Conservation (phyloP, 306 rosid genomes). For the Benincasa hispida region DNA sequence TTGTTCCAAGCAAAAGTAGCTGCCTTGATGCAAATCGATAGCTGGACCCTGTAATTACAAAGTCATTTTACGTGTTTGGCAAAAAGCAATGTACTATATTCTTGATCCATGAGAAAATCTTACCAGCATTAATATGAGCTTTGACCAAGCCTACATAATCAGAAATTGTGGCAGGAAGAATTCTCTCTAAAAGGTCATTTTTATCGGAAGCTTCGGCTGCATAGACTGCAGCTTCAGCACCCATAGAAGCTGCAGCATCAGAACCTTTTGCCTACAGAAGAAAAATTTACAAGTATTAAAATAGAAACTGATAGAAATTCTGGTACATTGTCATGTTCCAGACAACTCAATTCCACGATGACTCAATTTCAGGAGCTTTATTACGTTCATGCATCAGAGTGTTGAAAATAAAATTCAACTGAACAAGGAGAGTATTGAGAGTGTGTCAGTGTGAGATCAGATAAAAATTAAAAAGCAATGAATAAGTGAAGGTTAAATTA, state of each 20-base stretch:
- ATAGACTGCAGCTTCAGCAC: constrained; percentile 90
- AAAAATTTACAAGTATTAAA: constrained; percentile 12
- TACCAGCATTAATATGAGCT: constrained; percentile 75
- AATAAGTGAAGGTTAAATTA: not conserved
- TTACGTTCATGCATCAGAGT: not conserved
- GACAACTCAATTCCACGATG: not conserved
- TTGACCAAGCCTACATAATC: constrained; percentile 70
- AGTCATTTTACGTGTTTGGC: constrained; percentile 4
- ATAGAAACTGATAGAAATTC: not conserved
- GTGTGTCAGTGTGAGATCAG: not conserved
- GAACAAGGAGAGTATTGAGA: not conserved
- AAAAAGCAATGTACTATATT: not conserved
- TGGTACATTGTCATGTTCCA: not conserved
- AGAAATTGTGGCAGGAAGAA: constrained; percentile 67
- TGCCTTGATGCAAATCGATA: constrained; percentile 74
- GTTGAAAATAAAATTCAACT: not conserved
- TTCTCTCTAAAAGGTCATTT: constrained; percentile 77
- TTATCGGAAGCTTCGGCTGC: constrained; percentile 88
- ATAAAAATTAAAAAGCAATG: not conserved
- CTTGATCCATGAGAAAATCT: constrained; percentile 12
- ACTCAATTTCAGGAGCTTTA: not conserved
- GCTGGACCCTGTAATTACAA: constrained; percentile 43
- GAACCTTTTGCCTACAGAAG: constrained; percentile 67
- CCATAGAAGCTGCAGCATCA: constrained; percentile 87
- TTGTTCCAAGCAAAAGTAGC: constrained; percentile 72